Conservation (phyloP, 2,329 filamentous ascomycete species). For the Cladorrhinum sp. region DNA sequence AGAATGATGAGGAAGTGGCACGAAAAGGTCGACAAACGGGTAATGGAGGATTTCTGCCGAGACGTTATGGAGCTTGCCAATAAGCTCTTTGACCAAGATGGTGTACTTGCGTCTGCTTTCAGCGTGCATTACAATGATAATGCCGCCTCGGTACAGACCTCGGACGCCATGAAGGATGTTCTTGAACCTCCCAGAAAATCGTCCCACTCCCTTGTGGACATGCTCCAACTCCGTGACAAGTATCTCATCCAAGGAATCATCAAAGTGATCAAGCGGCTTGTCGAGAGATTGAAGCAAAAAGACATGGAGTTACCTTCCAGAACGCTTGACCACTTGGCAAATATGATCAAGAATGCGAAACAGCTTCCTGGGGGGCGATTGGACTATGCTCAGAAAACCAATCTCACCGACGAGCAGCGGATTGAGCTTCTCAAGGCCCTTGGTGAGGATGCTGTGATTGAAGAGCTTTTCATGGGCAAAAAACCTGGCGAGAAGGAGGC, state of each 20-base stretch:
- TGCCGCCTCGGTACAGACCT: conserved; percentile 9
- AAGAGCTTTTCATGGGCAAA: conserved; percentile 46
- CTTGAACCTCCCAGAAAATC: conserved; percentile 59
- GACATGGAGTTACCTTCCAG: conserved; percentile 65
- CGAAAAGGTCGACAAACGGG: conserved; percentile 65
- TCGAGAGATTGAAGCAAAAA: conserved; percentile 75
- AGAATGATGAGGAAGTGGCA: conserved; percentile 83
- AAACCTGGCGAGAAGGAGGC: conserved; percentile 34
- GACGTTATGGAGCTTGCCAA: conserved; percentile 95
- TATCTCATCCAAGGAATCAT: conserved; percentile 83
- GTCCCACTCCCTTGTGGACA: conserved; percentile 73
- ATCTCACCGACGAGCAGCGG: conserved; percentile 76
- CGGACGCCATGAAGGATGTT: conserved; percentile 43
- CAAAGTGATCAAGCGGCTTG: conserved; percentile 77
- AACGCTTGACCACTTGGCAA: conserved; percentile 60
- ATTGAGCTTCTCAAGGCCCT: conserved; percentile 71
- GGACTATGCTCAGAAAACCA: conserved; percentile 64
- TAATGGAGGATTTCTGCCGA: conserved; percentile 90
- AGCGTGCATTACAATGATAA: conserved; percentile 27
- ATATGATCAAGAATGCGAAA: conserved; percentile 60
- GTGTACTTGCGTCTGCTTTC: conserved; percentile 73
- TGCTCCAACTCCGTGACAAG: conserved; percentile 84
- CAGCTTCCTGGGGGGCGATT: conserved; percentile 49
- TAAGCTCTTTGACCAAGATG: conserved; percentile 78
- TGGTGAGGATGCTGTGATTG: conserved; percentile 54